phyloP scores from a whole-genome alignment of 345 rosid genomes.

The Camelina sativa region DNA sequence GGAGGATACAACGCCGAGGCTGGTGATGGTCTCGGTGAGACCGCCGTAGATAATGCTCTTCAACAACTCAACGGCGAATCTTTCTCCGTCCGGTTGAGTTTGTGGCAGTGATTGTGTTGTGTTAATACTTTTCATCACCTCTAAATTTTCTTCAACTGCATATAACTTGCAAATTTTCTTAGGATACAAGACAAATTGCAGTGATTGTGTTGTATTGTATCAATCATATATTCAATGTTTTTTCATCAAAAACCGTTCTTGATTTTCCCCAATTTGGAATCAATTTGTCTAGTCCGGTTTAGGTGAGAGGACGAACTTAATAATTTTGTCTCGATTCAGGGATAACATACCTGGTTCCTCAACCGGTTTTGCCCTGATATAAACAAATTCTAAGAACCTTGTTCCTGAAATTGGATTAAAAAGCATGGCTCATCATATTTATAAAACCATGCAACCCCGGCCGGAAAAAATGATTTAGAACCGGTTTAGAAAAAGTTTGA shows the following conservation, averaged over 20 bases:
- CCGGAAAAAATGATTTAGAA: not conserved
- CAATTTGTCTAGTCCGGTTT: constrained; percentile 3
- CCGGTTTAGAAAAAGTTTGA: not conserved
- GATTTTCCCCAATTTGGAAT: not conserved
- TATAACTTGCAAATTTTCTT: not conserved
- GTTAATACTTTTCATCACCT: not conserved
- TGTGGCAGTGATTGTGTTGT: constrained; percentile 15
- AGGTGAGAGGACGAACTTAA: not conserved
- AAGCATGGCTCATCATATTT: constrained; percentile 5
- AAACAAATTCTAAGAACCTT: constrained; percentile 34
- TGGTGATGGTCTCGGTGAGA: constrained; percentile 74
- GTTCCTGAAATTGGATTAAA: constrained; percentile 32
- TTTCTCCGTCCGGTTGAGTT: constrained; percentile 10
- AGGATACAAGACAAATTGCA: not conserved
- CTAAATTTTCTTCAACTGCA: constrained; percentile 19
- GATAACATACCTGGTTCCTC: constrained; percentile 35
- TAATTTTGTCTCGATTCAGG: not conserved
- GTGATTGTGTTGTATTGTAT: too few relatives aligned
- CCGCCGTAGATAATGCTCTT: constrained; percentile 93
- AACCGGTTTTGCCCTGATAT: constrained; percentile 16
- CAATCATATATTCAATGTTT: not conserved
- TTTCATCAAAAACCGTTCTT: not conserved
- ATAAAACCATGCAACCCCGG: not conserved
- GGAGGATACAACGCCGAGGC: constrained; percentile 80
- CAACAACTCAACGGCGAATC: constrained; percentile 54